Evolutionary conservation across 1,139 yeast species (phyloP), one percentile per base, ranked within the genome.

Genomic region (Candida pseudoviswanathii): DNA sequence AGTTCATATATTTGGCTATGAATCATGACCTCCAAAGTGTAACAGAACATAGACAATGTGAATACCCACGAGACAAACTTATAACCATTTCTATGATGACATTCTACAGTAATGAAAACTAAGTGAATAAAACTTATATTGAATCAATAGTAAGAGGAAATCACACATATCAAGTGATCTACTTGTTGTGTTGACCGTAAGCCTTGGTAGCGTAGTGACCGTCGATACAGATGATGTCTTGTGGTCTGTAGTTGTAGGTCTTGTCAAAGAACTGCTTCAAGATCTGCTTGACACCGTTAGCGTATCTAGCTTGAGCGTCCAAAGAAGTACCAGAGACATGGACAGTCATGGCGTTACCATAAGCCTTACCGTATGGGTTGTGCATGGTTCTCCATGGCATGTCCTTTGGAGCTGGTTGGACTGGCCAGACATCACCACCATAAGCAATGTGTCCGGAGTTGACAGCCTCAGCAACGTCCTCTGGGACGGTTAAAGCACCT

Each of bases 361-460:
- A 51, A 3, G 45, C 47, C 39, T 81, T 86, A 50, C 89, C 89
- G 58, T 74, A 80, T 57, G 78, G 71, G 76, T 85, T 85, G 48
- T 71, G 64, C 85, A 86, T 82, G 29, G 73, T 54, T 74, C 91
- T 77, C 95, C 95, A 88, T 54, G 92, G 91, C 62, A 86, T 91
- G 64, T 80, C 78, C 52, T 71, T 69, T 56, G 90, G 89, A 33
- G 95, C 89, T 40, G 95, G 96, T 70, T 87, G 95, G 30, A 85
- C 85, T 73, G 64, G 79, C 90, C 94, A 86, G 46, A 88, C 95
- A 65, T 87, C 95, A 60, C 95, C 95, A 60, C 92, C 94, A 63
- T 88, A 87, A 57, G 85, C 75, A 52, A 87, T 68, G 59, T 85
- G 86, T 46, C 95, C 95, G 39, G 82, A 71, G 49, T 77, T 64